Evolutionary conservation across 2,329 filamentous ascomycete genomes (phyloP), one percentile per base, ranked within the genome.

Genomic region (Penicillium sp.): DNA sequence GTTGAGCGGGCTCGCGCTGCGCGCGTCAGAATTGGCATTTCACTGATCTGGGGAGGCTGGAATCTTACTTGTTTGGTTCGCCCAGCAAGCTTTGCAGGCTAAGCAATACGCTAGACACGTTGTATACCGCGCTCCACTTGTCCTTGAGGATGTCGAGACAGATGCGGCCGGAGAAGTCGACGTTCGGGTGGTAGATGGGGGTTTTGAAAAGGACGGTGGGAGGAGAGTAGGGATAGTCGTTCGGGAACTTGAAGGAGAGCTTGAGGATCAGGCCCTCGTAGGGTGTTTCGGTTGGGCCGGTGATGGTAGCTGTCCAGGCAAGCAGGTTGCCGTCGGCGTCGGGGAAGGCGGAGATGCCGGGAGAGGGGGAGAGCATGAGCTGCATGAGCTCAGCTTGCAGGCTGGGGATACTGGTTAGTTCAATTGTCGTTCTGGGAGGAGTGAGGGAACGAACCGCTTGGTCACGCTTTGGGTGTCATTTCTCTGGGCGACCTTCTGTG

Each of bases 91-190:
- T 97, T 78, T 99, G 94, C 75, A 99, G 77, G 66, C 93, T 97
- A 67, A 99, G 76, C 52, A 99, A 80, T 44, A 99, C 91, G 44
- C 89, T 96, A 75, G 95, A 91, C 58, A 96, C 92, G 71, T 97
- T 97, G 83, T 97, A 95, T 42, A 95, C 92, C 16, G 94, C 92
- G 56, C 92, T 96, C 94, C 94, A 99, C 80, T 97, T 97, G 76
- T 97, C 94, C 83, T 97, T 97, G 62, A 99, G 82, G 64, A 99
- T 99, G 71, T 99, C 95, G 57, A 99, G 83, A 75, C 94, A 99
- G 76, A 99, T 99, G 53, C 94, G 86, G 39, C 94, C 94, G 3
- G 90, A 92, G 79, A 99, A 97, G 78, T 99, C 94, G 66, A 99
- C 91, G 68, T 99, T 99, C 50, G 94, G 94, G 76, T 99, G 94